A percentile compares a stretch with the other conserved stretches of the same genome.
Conservation (phyloP, 495 filamentous ascomycete species). For the Penicillium canescens region DNA sequence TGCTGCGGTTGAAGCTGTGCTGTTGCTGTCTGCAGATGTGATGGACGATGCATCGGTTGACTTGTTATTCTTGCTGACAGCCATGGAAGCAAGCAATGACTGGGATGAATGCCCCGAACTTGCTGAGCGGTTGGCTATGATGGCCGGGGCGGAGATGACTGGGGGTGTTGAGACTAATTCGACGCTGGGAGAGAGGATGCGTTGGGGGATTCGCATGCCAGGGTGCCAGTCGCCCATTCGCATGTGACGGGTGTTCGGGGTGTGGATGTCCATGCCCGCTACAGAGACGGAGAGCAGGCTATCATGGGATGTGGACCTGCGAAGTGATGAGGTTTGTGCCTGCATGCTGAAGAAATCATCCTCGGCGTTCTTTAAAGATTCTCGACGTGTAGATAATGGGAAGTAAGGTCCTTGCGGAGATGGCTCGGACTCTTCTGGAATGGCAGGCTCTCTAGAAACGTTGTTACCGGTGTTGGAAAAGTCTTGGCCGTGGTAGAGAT, state of each 20-base stretch:
- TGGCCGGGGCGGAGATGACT: conserved; percentile 44
- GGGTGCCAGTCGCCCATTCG: conserved; percentile 37
- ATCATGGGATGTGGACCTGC: conserved; percentile 49
- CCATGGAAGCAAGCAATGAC: conserved; percentile 41
- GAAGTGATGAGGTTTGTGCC: conserved; percentile 26
- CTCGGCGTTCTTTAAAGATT: not conserved
- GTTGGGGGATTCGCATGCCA: conserved; percentile 32
- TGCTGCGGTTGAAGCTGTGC: conserved; percentile 24
- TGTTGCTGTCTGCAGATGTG: conserved; percentile 26
- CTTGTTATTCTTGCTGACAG: conserved; percentile 21
- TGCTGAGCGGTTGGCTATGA: conserved; percentile 38
- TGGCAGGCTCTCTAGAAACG: conserved; percentile 28
- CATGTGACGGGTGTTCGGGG: conserved; percentile 33
- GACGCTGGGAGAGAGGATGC: conserved; percentile 35
- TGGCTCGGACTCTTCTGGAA: conserved; percentile 46
- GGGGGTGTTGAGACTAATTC: conserved; percentile 41
- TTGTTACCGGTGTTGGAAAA: conserved; percentile 15
- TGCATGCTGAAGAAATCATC: conserved; percentile 18
- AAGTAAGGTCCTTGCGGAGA: conserved; percentile 13
- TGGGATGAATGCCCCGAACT: conserved; percentile 30
- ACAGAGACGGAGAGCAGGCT: conserved; percentile 53
- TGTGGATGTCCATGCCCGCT: conserved; percentile 53
- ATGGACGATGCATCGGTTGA: conserved; percentile 20
- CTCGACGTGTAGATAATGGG: not conserved
- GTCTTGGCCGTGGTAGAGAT: conserved; percentile 19